Conservation (phyloP, 805 yeast species). For the Lachancea quebecensis region DNA sequence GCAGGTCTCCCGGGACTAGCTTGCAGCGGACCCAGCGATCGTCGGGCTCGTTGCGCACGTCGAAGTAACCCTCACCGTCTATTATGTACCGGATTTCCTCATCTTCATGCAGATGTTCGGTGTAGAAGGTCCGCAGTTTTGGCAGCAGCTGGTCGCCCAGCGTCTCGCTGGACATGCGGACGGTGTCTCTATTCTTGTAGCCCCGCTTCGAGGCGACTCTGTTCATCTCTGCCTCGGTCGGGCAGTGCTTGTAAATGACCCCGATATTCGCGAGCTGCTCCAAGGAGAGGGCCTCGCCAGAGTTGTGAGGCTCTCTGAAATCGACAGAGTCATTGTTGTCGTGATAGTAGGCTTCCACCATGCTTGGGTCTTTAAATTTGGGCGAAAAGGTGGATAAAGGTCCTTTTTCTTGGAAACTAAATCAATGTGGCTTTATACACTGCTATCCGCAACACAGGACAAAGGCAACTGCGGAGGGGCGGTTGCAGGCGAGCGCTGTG, state of each 20-base stretch:
- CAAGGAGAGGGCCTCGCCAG: conserved; percentile 51
- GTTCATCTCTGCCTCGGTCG: conserved; percentile 49
- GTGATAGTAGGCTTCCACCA: conserved; percentile 55
- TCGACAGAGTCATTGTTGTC: conserved; percentile 51
- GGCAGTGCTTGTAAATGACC: conserved; percentile 53
- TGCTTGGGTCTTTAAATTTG: conserved; percentile 1
- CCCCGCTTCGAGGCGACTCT: conserved; percentile 58
- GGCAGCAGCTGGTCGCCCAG: conserved; percentile 58
- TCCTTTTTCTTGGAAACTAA: not conserved
- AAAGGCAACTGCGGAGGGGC: too few species aligned
- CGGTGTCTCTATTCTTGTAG: conserved; percentile 75
- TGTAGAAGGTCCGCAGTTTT: conserved; percentile 64
- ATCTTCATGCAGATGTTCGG: conserved; percentile 91
- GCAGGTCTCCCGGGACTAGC: conserved; percentile 53
- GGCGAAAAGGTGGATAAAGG: too few species aligned
- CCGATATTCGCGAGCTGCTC: conserved; percentile 54
- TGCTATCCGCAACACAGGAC: too few species aligned
- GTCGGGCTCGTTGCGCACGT: conserved; percentile 54
- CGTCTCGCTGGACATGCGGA: conserved; percentile 51
- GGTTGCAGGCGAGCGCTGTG: too few species aligned
- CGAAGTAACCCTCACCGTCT: conserved; percentile 90
- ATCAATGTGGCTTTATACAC: not conserved
- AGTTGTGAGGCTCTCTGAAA: conserved; percentile 64
- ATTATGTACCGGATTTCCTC: conserved; percentile 89
- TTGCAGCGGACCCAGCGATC: conserved; percentile 73